Evolutionary conservation across 2,329 filamentous ascomycete genomes (phyloP).

Genomic region (Calonectria leucothoes): DNA sequence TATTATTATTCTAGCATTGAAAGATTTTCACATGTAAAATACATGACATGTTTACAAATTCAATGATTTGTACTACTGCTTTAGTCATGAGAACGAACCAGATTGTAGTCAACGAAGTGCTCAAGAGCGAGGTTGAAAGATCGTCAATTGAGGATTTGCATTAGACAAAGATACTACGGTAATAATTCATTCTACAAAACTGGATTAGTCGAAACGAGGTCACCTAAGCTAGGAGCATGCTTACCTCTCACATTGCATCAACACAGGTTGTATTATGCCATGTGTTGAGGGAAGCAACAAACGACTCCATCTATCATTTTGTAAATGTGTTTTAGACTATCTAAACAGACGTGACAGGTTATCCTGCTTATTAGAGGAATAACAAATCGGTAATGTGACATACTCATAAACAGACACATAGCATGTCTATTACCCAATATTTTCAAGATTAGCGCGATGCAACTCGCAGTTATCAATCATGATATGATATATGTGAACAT

Average conservation of each 20-base stretch:
- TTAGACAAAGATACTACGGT: background rate
- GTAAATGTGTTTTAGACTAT: background rate
- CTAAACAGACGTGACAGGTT: background rate
- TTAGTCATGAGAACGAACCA: background rate
- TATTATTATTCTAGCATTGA: background rate
- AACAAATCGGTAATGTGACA: background rate
- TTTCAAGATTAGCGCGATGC: background rate
- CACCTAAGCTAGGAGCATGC: background rate
- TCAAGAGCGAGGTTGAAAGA: background rate
- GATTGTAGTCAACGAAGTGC: background rate
- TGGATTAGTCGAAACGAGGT: background rate
- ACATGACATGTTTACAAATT: background rate
- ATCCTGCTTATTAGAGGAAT: background rate
- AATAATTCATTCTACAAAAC: background rate
- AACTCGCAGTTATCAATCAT: background rate
- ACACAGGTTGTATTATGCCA: background rate
- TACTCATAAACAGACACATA: background rate
- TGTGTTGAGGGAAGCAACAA: background rate
- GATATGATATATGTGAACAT: background rate
- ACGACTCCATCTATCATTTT: background rate
- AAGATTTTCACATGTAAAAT: background rate
- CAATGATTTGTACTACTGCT: background rate
- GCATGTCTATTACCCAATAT: background rate
- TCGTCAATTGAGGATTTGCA: background rate
- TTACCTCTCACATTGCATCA: background rate